Conservation (phyloP, 352 stramenopile species). For the Globisporangium takayamanum region DNA sequence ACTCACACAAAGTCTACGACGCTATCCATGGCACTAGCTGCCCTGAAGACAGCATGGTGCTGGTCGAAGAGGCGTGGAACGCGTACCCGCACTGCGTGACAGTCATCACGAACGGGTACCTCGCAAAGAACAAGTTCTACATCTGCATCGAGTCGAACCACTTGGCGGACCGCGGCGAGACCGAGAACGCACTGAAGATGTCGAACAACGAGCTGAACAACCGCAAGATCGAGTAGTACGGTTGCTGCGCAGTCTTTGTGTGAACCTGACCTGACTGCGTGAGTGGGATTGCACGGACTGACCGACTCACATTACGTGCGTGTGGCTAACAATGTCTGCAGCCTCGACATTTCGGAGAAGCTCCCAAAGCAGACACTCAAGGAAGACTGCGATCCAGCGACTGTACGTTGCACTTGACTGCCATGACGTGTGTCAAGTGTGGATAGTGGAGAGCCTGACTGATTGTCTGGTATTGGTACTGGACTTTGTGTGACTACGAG, state of each 20-base stretch:
- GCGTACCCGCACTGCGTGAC: slow-evolving; percentile 83
- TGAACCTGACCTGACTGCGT: no score
- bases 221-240: slow-evolving; percentile 71
- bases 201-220: slow-evolving; percentile 63
- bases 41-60: slow-evolving; percentile 80
- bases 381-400: slow-evolving; percentile 57
- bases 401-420: slow-evolving; percentile 22
- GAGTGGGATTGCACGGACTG: neutral
- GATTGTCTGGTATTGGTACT: neutral
- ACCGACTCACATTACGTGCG: neutral
- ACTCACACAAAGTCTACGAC: neutral
- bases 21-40: slow-evolving; percentile 30
- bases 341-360: slow-evolving; percentile 71
- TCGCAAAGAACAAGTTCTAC: slow-evolving; percentile 85
- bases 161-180: slow-evolving; percentile 45
- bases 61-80: slow-evolving; percentile 86
- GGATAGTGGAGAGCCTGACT: neutral
- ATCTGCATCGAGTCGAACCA: slow-evolving; percentile 83
- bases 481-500: neutral
- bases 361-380: slow-evolving; percentile 71
- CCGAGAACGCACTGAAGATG: slow-evolving; percentile 66
- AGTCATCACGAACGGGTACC: slow-evolving; percentile 79
- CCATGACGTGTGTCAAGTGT: neutral
- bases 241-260: no score
- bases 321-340: slow-evolving; percentile 10